phyloP scores from a whole-genome alignment of 208 protist genomes.

The Trypanosoma caninum region DNA sequence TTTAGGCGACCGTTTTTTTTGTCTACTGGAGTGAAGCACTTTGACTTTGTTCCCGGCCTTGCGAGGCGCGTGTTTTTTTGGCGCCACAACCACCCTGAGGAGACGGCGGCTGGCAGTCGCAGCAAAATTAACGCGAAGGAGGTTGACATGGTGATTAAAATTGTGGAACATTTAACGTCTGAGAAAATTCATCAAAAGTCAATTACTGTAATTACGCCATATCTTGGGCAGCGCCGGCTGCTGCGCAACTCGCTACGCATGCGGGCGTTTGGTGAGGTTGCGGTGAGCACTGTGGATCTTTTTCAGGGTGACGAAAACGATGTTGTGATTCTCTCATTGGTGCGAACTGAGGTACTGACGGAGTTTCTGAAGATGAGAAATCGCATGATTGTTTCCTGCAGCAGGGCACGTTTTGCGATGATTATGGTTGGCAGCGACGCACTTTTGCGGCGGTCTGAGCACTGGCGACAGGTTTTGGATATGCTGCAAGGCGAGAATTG shows the following conservation, averaged over 20 bases:
- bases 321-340: slow-evolving; percentile 92
- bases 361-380: slow-evolving; percentile 93
- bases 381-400: slow-evolving; percentile 94
- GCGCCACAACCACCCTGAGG: slow-evolving; percentile 81
- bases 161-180: slow-evolving; percentile 69
- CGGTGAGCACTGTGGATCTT: slow-evolving; percentile 92
- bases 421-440: slow-evolving; percentile 82
- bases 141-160: slow-evolving; percentile 68
- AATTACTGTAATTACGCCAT: slow-evolving; percentile 94
- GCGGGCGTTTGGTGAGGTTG: slow-evolving; percentile 62
- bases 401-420: slow-evolving; percentile 90
- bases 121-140: slow-evolving; percentile 88
- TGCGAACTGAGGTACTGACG: slow-evolving; percentile 91
- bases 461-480: slow-evolving; percentile 75
- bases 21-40: slow-evolving; percentile 22
- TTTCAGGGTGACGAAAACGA: slow-evolving; percentile 96
- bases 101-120: slow-evolving; percentile 67
- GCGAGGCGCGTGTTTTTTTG: slow-evolving; percentile 84
- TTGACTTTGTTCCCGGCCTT: slow-evolving; percentile 64
- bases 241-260: slow-evolving; percentile 73
- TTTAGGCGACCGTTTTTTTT: slow-evolving; percentile 50
- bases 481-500: slow-evolving; percentile 46
- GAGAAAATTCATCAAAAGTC: slow-evolving; percentile 84
- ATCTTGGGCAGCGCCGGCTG: slow-evolving; percentile 90
- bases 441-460: slow-evolving; percentile 65